Evolutionary conservation across 306 rosid species (phyloP).

Genomic region (Vachellia collinsii): DNA sequence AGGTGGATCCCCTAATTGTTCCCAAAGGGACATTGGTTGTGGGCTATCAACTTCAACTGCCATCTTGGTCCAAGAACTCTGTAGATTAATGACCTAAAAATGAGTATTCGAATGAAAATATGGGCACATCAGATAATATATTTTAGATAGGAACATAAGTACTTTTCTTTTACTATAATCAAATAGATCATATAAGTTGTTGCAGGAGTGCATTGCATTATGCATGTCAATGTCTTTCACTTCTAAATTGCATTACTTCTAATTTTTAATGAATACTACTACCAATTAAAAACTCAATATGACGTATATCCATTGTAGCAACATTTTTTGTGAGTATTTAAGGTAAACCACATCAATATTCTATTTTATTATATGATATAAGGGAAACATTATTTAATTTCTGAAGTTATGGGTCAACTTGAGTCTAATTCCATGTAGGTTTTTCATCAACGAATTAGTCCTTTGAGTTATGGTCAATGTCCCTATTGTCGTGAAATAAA

Average conservation of each 20-base stretch:
- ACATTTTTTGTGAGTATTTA: not conserved
- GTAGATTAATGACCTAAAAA: constrained; percentile 8
- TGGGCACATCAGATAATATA: not conserved
- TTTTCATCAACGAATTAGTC: too few relatives aligned
- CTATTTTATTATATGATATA: not conserved
- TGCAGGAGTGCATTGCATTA: not conserved
- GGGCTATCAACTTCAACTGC: constrained; percentile 33
- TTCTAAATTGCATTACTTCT: not conserved
- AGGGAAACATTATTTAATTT: too few relatives aligned
- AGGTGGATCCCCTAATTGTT: constrained; percentile 13
- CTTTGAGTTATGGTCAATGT: too few relatives aligned
- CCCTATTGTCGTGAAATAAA: not conserved
- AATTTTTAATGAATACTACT: not conserved
- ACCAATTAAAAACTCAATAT: not conserved
- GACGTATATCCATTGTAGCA: not conserved
- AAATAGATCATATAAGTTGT: not conserved
- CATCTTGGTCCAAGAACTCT: constrained; percentile 47
- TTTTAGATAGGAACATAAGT: not conserved
- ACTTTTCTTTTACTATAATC: not conserved
- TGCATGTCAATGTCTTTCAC: not conserved
- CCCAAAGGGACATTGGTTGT: constrained; percentile 13
- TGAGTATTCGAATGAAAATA: constrained; percentile 3
- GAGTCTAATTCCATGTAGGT: too few relatives aligned
- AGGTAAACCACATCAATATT: not conserved
- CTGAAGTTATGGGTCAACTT: too few relatives aligned